Conservation (phyloP, 2,329 filamentous ascomycete genomes). For the Trichoderma polysporum region DNA sequence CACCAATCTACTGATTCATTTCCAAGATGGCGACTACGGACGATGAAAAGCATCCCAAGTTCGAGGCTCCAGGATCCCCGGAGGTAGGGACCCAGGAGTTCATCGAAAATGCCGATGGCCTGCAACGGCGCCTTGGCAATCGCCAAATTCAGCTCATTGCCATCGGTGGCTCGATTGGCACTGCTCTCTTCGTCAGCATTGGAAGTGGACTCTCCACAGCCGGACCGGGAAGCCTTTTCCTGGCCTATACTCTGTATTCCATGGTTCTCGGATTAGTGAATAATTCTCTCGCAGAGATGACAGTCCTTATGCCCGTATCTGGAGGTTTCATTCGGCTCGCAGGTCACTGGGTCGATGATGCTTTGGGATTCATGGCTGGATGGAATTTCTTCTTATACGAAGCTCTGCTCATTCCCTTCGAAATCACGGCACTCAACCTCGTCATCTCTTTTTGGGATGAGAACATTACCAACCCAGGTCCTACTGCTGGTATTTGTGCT, state of each 20-base stretch:
- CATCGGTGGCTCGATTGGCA: constrained; percentile 58
- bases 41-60: constrained; percentile 33
- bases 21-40: constrained; percentile 27
- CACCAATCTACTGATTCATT: neutral
- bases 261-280: constrained; percentile 60
- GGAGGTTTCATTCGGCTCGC: constrained; percentile 65
- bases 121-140: constrained; percentile 52
- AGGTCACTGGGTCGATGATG: constrained; percentile 65
- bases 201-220: constrained; percentile 51
- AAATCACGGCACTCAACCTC: constrained; percentile 44
- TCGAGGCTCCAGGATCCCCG: constrained; percentile 27
- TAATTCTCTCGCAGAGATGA: constrained; percentile 67
- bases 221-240: constrained; percentile 51
- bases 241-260: constrained; percentile 59
- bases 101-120: constrained; percentile 37
- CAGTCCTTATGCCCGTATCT: constrained; percentile 59
- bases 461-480: constrained; percentile 59
- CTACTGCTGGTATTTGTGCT: constrained; percentile 62
- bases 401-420: constrained; percentile 44
- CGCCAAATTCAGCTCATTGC: constrained; percentile 59
- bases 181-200: constrained; percentile 61
- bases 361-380: constrained; percentile 55
- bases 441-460: constrained; percentile 43
- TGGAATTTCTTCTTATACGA: constrained; percentile 50
- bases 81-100: constrained; percentile 26